These are phyloP conservation scores for Neonectria coccinea DNA, from an alignment of 2,329 filamentous ascomycete genomes.

Conservation along the genomic window DNA sequence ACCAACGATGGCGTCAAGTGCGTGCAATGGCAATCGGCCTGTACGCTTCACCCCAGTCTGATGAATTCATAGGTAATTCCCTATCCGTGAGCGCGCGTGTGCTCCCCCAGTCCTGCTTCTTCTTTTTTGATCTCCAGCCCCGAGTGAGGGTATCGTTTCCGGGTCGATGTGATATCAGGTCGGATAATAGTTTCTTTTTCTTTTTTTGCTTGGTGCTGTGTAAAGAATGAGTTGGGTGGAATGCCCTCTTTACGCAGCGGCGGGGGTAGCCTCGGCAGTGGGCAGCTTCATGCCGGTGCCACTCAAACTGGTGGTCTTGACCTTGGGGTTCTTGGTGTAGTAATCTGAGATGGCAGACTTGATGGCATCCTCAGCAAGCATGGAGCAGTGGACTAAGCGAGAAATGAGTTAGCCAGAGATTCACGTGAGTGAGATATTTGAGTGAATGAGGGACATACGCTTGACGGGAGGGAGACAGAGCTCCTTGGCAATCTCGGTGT, in stretches of 20 bases:
- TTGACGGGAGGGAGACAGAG: conserved; percentile 90
- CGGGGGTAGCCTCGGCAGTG: conserved; percentile 58
- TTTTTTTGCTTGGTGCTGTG: conserved; percentile 3
- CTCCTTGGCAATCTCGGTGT: conserved; percentile 98
- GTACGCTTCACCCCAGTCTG: conserved; percentile 26
- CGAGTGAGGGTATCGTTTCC: conserved; percentile 44
- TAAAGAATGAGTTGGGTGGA: conserved; percentile 1
- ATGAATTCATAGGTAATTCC: conserved; percentile 12
- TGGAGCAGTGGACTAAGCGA: conserved; percentile 84
- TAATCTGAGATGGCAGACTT: conserved; percentile 92
- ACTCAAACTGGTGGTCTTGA: conserved; percentile 77
- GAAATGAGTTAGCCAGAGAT: conserved; percentile 44
- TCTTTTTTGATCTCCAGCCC: conserved; percentile 35
- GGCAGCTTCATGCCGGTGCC: conserved; percentile 79
- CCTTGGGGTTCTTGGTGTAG: conserved; percentile 88
- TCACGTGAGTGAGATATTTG: conserved; percentile 17
- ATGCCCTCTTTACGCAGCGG: conserved; percentile 43
- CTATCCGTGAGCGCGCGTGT: conserved; percentile 17
- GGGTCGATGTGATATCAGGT: conserved; percentile 25
- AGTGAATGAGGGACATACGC: conserved; percentile 64
- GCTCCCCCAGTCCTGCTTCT: conserved; percentile 25
- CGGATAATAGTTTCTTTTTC: conserved; percentile 15
- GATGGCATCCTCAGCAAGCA: conserved; percentile 92
- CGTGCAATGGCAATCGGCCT: conserved; percentile 19
- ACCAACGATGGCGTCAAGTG: conserved; percentile 26